phyloP scores from a whole-genome alignment of 768 basidiomycete species.

The Rhizopogon vulgaris region DNA sequence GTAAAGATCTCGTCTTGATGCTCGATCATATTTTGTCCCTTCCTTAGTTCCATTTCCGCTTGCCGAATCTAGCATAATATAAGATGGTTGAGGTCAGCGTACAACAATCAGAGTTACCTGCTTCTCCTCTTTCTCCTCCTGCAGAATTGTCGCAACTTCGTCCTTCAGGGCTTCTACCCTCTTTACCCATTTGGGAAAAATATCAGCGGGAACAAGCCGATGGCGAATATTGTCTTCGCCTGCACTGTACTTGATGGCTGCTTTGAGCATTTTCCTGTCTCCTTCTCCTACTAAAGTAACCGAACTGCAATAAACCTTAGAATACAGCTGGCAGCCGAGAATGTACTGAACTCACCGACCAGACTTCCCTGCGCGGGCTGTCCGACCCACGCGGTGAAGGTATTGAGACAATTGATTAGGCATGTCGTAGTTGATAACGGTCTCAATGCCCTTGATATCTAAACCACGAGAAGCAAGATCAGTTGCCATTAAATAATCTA shows the following conservation, averaged over 20 bases:
- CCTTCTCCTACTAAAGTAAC: slow-evolving; percentile 94
- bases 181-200: slow-evolving; percentile 61
- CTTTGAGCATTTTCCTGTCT: slow-evolving; percentile 94
- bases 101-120: slow-evolving; percentile 41
- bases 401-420: slow-evolving; percentile 89
- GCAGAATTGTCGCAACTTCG: slow-evolving; percentile 74
- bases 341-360: slow-evolving; percentile 59
- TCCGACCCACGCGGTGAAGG: slow-evolving; percentile 94
- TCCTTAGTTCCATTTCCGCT: slow-evolving; percentile 94
- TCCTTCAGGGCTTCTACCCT: slow-evolving; percentile 65
- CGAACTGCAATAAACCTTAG: slow-evolving; percentile 46
- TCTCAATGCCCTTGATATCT: slow-evolving; percentile 96
- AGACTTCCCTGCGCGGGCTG: slow-evolving; percentile 88
- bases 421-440: slow-evolving; percentile 99
- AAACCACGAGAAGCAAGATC: slow-evolving; percentile 93
- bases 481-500: slow-evolving; percentile 94
- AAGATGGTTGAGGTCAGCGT: slow-evolving; percentile 2
- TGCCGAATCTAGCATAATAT: slow-evolving; percentile 54
- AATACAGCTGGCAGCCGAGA: background rate
- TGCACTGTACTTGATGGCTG: slow-evolving; percentile 83
- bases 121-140: slow-evolving; percentile 95
- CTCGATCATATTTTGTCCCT: slow-evolving; percentile 93
- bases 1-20: slow-evolving; percentile 90
- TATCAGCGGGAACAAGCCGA: slow-evolving; percentile 77
- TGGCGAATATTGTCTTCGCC: slow-evolving; percentile 81